A percentile compares a stretch with the other conserved stretches of the same genome.
Evolutionary conservation across 1,284 basidiomycete genomes (phyloP).

Genomic region (Mycena sp.): DNA sequence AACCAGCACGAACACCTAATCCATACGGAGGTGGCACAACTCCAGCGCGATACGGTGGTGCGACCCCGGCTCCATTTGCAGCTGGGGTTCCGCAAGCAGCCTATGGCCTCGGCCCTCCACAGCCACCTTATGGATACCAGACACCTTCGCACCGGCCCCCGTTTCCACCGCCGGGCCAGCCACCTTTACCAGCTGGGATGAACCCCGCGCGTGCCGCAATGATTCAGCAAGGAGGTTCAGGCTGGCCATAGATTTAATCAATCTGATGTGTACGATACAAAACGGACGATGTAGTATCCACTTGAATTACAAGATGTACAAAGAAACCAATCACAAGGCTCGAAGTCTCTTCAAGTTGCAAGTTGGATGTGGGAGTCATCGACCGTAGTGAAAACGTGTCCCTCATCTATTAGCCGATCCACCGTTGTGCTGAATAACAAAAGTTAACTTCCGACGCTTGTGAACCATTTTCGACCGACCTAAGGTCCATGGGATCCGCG

Average conservation of each 20-base stretch:
- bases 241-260: conserved; percentile 13
- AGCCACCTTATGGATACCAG: conserved; percentile 68
- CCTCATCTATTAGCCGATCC: conserved; percentile 74
- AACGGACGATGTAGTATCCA: conserved; percentile 5
- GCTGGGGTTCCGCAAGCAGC: conserved; percentile 24
- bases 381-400: conserved; percentile 72
- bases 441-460: background rate
- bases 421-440: conserved; percentile 64
- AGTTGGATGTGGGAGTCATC: conserved; percentile 68
- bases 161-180: conserved; percentile 52
- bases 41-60: conserved; percentile 28
- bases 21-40: conserved; percentile 57
- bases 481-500: conserved; percentile 39
- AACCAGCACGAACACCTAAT: conserved; percentile 77
- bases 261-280: conserved; percentile 26
- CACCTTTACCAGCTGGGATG: conserved; percentile 59
- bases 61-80: conserved; percentile 25
- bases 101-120: conserved; percentile 53
- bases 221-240: conserved; percentile 55
- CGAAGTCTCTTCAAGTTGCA: conserved; percentile 4
- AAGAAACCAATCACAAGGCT: background rate
- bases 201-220: conserved; percentile 71
- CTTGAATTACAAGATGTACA: conserved; percentile 22
- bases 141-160: conserved; percentile 64
- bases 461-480: conserved; percentile 47